These are phyloP conservation scores for Penicillium mononematosum DNA, from an alignment of 495 filamentous ascomycete genomes.

Conservation along the genomic window DNA sequence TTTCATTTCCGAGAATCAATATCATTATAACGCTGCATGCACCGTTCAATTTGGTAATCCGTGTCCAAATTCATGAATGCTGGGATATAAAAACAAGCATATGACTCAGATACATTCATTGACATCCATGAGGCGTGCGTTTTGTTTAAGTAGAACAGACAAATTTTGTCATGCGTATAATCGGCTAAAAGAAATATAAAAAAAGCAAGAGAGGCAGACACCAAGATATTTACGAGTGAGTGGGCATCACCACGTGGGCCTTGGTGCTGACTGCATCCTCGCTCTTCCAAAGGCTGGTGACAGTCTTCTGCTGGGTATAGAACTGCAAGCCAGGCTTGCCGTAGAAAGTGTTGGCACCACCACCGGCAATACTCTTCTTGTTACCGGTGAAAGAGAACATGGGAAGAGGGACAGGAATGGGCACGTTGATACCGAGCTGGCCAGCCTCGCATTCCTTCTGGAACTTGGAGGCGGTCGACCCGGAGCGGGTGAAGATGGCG, in stretches of 20 bases:
- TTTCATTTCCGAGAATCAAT: neutral
- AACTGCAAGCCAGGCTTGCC: conserved; percentile 88
- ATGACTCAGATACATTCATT: conserved; percentile 4
- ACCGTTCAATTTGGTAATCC: conserved; percentile 1
- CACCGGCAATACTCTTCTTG: conserved; percentile 93
- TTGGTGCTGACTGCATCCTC: conserved; percentile 79
- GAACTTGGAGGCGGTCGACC: conserved; percentile 60
- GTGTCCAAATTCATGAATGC: neutral
- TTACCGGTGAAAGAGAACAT: conserved; percentile 99
- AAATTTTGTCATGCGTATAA: conserved; percentile 1
- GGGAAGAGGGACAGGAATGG: conserved; percentile 82
- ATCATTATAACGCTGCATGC: neutral
- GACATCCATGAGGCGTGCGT: conserved; percentile 5
- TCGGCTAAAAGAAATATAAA: conserved; percentile 3
- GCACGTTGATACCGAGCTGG: conserved; percentile 62
- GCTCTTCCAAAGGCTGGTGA: conserved; percentile 85
- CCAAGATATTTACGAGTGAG: conserved; percentile 51
- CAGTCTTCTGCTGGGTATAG: conserved; percentile 96
- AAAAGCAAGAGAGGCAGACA: neutral
- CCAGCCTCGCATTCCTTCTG: conserved; percentile 62
- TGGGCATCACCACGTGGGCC: conserved; percentile 93
- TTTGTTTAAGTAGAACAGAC: conserved; percentile 1
- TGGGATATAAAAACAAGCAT: conserved; percentile 1
- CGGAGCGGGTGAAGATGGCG: conserved; percentile 65
- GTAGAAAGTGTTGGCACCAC: conserved; percentile 93